Base-by-base conservation (phyloP, 176 grass and related monocot genomes). In the Oryza meridionalis region DNA sequence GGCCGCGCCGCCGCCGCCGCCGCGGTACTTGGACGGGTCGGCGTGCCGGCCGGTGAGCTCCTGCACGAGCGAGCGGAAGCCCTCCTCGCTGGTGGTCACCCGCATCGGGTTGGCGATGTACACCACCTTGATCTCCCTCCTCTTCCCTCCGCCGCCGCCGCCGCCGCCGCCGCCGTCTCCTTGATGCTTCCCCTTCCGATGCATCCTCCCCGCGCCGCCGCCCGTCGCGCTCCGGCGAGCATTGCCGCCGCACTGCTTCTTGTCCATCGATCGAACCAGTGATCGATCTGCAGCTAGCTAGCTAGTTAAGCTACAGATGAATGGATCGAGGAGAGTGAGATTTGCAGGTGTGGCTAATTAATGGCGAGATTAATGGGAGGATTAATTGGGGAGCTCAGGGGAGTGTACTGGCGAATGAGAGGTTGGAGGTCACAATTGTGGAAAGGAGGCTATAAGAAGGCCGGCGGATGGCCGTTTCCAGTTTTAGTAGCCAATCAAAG, bases 31-130 rank as follows among this genome's bases (percentile, higher is more conserved):
- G 67, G 83, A 90, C 29, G 75, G 84, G 38, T 93, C 88, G 44
- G 91, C 80, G 81, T 97, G 32, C 40, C 89, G 89, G 75, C 94
- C 94, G 61, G 94, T 97, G 85, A 97, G 87, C 85, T 92, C 88
- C 86, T 97, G 91, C 74, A 97, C 94, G 43, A 91, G 59, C 55
- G 87, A 80, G n/a, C 91, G 91, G 86, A 97, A 97, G 1, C 88
- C 87, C 19, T 79, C 89, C 35, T 19, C 84, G 59, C 75, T 92
- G 64, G 94, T 88, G 3, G 82, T 90, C 46, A 97, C 86, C 67
- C 90, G 84, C 81, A 97, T 70, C 14, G 94, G 94, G 84, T 97
- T 97, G 69, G 82, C 83, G 86, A 97, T 94, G 90, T 94, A 94
- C 59, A 94, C 87, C 50, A 97, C 64, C 84, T 94, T 97, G 58